phyloP scores from a whole-genome alignment of 2,329 filamentous ascomycete species.

The Samsoniella hepiali region DNA sequence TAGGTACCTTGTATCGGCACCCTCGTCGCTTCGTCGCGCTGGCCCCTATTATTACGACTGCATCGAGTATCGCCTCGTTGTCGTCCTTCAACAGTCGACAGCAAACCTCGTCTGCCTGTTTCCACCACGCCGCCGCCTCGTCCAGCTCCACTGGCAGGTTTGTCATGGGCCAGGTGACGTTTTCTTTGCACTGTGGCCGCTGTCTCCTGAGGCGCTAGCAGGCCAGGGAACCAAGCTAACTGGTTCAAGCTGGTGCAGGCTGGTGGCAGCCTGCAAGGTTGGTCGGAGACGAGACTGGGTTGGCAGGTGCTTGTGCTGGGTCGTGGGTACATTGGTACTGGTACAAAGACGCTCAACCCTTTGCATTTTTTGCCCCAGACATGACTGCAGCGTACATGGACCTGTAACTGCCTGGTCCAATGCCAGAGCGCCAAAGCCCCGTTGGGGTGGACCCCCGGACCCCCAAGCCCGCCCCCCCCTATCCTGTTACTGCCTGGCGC shows the following conservation, averaged over 20 bases:
- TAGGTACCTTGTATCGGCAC: not conserved
- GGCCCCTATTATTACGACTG: not conserved
- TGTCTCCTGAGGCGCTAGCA: slow-evolving; percentile 3
- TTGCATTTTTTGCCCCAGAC: not conserved
- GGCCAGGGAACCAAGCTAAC: not conserved
- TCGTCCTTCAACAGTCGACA: not conserved
- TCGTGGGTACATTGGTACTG: not conserved
- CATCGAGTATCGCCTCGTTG: not conserved
- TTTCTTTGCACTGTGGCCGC: not conserved
- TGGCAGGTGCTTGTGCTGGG: too few relatives aligned
- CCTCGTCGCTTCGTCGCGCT: not conserved
- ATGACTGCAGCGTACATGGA: not conserved
- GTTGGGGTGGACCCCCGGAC: not conserved
- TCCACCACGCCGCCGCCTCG: not conserved
- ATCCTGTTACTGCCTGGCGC: not conserved
- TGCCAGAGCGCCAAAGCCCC: not conserved
- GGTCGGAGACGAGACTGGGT: not conserved
- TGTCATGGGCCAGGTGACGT: slow-evolving; percentile 13
- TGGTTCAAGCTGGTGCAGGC: not conserved
- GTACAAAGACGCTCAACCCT: not conserved
- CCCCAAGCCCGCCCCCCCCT: not conserved
- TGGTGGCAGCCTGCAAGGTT: not conserved
- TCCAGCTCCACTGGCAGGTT: slow-evolving; percentile 2
- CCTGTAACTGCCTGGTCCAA: slow-evolving; percentile 7
- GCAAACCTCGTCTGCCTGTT: not conserved